phyloP scores from a whole-genome alignment of 495 filamentous ascomycete species.

The Xylaria venustula region DNA sequence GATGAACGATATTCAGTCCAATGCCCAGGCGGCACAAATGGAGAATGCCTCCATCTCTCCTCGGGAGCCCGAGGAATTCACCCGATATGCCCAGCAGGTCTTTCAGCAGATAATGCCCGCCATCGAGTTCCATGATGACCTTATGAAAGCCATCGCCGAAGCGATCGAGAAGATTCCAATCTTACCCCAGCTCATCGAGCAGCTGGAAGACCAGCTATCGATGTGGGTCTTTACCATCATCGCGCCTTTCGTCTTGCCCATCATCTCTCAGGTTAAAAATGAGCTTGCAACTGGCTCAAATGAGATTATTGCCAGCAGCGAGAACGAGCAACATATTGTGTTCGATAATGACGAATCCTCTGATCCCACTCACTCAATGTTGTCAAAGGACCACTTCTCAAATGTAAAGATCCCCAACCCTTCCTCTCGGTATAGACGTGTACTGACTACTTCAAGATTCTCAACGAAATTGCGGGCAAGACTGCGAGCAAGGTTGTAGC shows the following conservation, averaged over 20 bases:
- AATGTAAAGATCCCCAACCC: slow-evolving; percentile 43
- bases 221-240: slow-evolving; percentile 84
- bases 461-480: slow-evolving; percentile 86
- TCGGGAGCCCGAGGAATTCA: slow-evolving; percentile 73
- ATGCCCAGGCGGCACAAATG: slow-evolving; percentile 67
- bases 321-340: slow-evolving; percentile 77
- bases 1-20: slow-evolving; percentile 62
- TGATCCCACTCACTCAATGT: slow-evolving; percentile 93
- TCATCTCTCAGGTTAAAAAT: slow-evolving; percentile 79
- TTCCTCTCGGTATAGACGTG: slow-evolving; percentile 5
- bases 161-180: slow-evolving; percentile 79
- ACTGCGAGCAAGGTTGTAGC: slow-evolving; percentile 72
- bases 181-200: slow-evolving; percentile 73
- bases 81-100: slow-evolving; percentile 61
- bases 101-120: slow-evolving; percentile 77
- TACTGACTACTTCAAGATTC: slow-evolving; percentile 48
- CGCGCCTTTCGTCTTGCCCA: slow-evolving; percentile 80
- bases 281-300: slow-evolving; percentile 81
- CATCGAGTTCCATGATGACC: slow-evolving; percentile 82
- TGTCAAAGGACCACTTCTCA: slow-evolving; percentile 90
- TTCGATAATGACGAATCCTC: slow-evolving; percentile 73
- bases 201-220: slow-evolving; percentile 75
- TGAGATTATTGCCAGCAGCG: slow-evolving; percentile 78
- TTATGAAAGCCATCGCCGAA: slow-evolving; percentile 73
- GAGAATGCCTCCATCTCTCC: slow-evolving; percentile 64